These are phyloP conservation scores for Ceratocystis ficicola DNA, from an alignment of 2,329 filamentous ascomycete genomes.

Conservation along the genomic window DNA sequence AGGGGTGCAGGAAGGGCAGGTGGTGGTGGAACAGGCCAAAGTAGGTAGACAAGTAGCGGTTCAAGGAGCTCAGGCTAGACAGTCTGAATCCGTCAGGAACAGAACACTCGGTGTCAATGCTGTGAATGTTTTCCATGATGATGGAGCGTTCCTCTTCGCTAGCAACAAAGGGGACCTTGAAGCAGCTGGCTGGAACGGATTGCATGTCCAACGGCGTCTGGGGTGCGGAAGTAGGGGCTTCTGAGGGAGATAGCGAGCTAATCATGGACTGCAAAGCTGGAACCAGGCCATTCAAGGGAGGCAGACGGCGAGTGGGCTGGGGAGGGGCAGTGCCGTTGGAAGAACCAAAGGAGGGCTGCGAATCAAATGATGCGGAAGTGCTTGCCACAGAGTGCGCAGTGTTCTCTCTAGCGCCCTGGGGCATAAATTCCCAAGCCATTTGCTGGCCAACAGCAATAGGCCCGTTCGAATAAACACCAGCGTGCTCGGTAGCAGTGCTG, in stretches of 20 bases:
- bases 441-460: conserved; percentile 69
- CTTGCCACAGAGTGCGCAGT: conserved; percentile 66
- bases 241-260: conserved; percentile 54
- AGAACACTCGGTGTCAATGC: conserved; percentile 65
- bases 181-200: conserved; percentile 27
- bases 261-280: conserved; percentile 60
- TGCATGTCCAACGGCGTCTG: conserved; percentile 25
- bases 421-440: conserved; percentile 68
- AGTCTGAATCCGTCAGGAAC: conserved; percentile 84
- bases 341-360: conserved; percentile 50
- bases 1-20: conserved; percentile 84
- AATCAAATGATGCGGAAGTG: conserved; percentile 54
- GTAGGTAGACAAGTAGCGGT: conserved; percentile 88
- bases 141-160: conserved; percentile 74
- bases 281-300: conserved; percentile 50
- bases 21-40: conserved; percentile 97
- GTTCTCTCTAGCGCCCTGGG: conserved; percentile 50
- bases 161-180: conserved; percentile 65
- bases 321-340: conserved; percentile 45
- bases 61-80: conserved; percentile 66
- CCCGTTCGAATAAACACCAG: conserved; percentile 63
- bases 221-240: conserved; percentile 34
- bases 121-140: conserved; percentile 76
- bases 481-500: conserved; percentile 61
- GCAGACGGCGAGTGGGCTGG: conserved; percentile 46